Base-by-base conservation (phyloP, 805 yeast genomes). In the Cyberlindnera mrakii region DNA sequence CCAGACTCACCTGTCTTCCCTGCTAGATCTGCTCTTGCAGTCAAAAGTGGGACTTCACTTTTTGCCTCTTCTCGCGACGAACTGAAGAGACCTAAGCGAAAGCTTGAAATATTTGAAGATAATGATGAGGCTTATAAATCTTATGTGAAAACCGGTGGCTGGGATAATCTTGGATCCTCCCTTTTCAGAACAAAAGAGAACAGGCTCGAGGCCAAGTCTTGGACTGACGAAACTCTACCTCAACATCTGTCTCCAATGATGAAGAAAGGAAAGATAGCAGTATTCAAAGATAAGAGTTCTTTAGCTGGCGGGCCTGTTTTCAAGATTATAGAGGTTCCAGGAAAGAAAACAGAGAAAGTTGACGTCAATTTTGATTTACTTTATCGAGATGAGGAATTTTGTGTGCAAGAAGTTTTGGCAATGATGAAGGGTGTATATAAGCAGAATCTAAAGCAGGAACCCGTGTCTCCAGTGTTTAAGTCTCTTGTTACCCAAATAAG, bases 381-480 rank as follows among this genome's bases (percentile, higher is more conserved):
- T 30, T 74, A 80, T 48, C 57, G 53, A 5, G 60, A 58, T 1
- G 60, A 74, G 35, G 93, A 84, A 48, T 72, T 64, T 40, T 79
- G 84, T 46, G 56, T 82, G 4, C 76, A 72, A 35, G 96, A 90
- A 55, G 59, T 88, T 3, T 61, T 85, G 37, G 82, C 85, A 0
- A 59, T 67, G 35, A 51, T 55, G 50, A 44, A 52, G 42, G 50
- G 54, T 1, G 40, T 35, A 5, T 45, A 53, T 35, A 39, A 33
- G 38, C 16, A 13, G 20, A 30, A 16, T 19, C 30, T 15, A 33
- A 10, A 30, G 30, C 27, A 32, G 14, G 35, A 17, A 1, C 30
- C 36, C 5, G 39, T 29, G 11, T 46, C 52, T 7, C 50, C 50
- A 11, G 33, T 38, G 4, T 43, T 46, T 29, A 47, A 42, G 30